Base-by-base conservation (phyloP, 768 basidiomycete genomes). In the Tulasnella calospora region DNA sequence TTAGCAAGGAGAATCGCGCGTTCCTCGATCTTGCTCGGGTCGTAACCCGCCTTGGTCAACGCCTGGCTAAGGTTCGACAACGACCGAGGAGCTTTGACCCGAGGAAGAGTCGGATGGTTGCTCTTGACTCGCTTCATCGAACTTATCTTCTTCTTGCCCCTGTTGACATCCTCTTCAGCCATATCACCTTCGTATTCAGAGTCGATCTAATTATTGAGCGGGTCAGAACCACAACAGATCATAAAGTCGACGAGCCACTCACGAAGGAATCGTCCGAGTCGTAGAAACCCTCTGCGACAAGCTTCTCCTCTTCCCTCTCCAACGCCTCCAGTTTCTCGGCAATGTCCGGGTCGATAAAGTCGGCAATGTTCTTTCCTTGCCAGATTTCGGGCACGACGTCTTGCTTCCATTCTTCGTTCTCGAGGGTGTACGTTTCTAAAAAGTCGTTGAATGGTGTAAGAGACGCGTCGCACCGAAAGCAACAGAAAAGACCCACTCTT, bases 281-380 rank as follows among this genome's bases (percentile, higher is more conserved):
- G 84, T 99, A 99, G 88, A 94, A 99, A 4, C 98, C 98, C 84
- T 98, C 95, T 0, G 91, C 92, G 83, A 95, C 88, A n/a, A 99
- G 89, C 81, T 89, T 90, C 84, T 97, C 97, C 84, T 99, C 98
- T 83, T 99, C 98, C 23, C 94, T 90, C 85, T 99, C 97, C 78
- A 99, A 90, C 17, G 95, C 97, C 82, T 98, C 97, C 71, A 99
- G 91, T 85, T 96, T 97, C 85, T 96, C 96, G 27, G 90, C 91
- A 79, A 99, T 99, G 82, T 99, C 98, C 30, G 95, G 93, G 84
- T 99, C 97, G 84, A 99, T 94, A 80, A 99, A 99, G 87, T 99
- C 98, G 33, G 96, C 97, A 74, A 99, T 86, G 86, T 99, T 99
- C 89, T 98, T 98, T 86, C 98, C 98, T 81, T 98, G 91, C 92